These are phyloP conservation scores for Zizania palustris DNA, from an alignment of 202 grass and related monocot species.

Conservation along the genomic window DNA sequence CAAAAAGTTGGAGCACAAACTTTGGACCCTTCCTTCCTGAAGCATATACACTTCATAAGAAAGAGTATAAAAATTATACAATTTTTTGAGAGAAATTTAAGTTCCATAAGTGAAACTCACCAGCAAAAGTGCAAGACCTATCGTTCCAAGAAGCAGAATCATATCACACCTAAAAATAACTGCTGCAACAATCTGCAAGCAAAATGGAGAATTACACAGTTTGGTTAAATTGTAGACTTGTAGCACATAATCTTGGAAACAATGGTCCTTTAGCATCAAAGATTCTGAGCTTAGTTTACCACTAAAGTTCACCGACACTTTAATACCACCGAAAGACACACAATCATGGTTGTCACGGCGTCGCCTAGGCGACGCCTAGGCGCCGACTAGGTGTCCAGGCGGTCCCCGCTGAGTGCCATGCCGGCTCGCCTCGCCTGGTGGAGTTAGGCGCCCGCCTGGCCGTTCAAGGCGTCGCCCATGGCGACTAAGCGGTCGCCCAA, in stretches of 20 bases:
- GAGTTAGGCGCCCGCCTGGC: no score
- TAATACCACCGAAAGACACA: no score
- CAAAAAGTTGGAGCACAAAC: background rate
- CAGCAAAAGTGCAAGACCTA: constrained; percentile 80
- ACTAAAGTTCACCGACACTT: no score
- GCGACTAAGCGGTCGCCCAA: no score
- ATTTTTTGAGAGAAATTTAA: constrained; percentile 13
- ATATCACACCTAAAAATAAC: constrained; percentile 94
- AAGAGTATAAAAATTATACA: constrained; percentile 20
- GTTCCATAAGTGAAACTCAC: constrained; percentile 45
- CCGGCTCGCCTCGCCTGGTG: no score
- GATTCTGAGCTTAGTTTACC: no score
- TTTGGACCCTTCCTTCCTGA: background rate
- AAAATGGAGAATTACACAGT: constrained; percentile 39
- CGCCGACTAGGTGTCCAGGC: no score
- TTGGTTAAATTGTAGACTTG: constrained; percentile 14
- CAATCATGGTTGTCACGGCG: no score
- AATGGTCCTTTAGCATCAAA: no score
- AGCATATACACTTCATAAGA: constrained; percentile 19
- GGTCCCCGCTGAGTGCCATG: no score
- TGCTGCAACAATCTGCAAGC: constrained; percentile 72
- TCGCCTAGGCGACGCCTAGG: no score
- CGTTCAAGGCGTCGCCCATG: no score
- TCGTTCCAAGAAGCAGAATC: constrained; percentile 79
- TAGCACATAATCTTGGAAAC: background rate